phyloP scores from a whole-genome alignment of 495 filamentous ascomycete genomes.

The Aspergillus ostianus region DNA sequence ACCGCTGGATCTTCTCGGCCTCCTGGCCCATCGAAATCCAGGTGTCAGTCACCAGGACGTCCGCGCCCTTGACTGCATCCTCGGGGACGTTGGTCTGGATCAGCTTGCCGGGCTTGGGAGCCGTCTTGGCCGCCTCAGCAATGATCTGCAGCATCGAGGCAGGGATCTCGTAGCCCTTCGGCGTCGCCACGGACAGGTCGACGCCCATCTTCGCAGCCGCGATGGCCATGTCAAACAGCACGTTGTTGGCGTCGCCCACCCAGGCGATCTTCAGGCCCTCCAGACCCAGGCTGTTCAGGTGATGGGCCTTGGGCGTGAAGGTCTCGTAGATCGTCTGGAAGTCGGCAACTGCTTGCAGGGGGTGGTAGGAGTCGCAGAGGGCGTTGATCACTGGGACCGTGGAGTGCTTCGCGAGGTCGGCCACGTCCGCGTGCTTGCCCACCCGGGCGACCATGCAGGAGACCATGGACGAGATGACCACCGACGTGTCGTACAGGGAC shows the following conservation, averaged over 20 bases:
- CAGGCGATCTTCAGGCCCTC: slow-evolving; percentile 88
- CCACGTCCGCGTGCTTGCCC: slow-evolving; percentile 77
- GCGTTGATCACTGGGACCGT: slow-evolving; percentile 93
- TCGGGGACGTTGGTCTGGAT: slow-evolving; percentile 75
- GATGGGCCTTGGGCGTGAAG: slow-evolving; percentile 50
- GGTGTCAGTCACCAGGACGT: slow-evolving; percentile 92
- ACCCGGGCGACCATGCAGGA: slow-evolving; percentile 89
- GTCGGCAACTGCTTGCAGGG: slow-evolving; percentile 89
- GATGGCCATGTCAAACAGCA: slow-evolving; percentile 88
- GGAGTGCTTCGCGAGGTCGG: slow-evolving; percentile 72
- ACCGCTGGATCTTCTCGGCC: slow-evolving; percentile 67
- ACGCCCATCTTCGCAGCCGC: slow-evolving; percentile 83
- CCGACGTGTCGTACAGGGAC: slow-evolving; percentile 81
- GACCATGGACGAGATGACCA: slow-evolving; percentile 90
- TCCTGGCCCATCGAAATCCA: slow-evolving; percentile 99
- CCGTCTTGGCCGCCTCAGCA: slow-evolving; percentile 52
- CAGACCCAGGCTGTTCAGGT: slow-evolving; percentile 58
- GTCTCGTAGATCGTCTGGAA: slow-evolving; percentile 85
- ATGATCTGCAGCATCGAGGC: slow-evolving; percentile 67
- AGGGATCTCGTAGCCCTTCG: slow-evolving; percentile 77
- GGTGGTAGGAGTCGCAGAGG: slow-evolving; percentile 83
- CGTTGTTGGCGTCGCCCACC: slow-evolving; percentile 97
- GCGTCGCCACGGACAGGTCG: slow-evolving; percentile 81
- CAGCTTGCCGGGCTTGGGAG: slow-evolving; percentile 61
- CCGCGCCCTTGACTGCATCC: slow-evolving; percentile 83